These are phyloP conservation scores for Candida sonorensis DNA, from an alignment of 805 yeast genomes.

Conservation along the genomic window DNA sequence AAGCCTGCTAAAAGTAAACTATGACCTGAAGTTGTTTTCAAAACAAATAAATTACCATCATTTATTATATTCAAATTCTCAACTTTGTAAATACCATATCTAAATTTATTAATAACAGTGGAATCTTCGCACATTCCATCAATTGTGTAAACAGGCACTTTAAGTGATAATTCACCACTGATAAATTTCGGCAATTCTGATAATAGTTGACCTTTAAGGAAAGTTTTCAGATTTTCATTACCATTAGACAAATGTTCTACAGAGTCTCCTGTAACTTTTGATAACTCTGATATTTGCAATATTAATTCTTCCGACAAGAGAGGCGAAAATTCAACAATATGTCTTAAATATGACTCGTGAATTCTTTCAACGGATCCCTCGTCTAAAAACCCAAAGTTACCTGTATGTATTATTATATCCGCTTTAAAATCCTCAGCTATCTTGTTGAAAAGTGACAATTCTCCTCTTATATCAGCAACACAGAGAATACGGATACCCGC, in stretches of 20 bases:
- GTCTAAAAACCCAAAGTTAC: slow-evolving; percentile 77
- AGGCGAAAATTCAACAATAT: slow-evolving; percentile 61
- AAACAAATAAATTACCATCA: slow-evolving; percentile 41
- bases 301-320: slow-evolving; percentile 43
- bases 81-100: slow-evolving; percentile 43
- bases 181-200: slow-evolving; percentile 48
- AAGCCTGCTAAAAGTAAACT: slow-evolving; percentile 56
- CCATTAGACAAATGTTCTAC: slow-evolving; percentile 33
- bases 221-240: slow-evolving; percentile 29
- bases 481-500: slow-evolving; percentile 22
- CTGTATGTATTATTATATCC: slow-evolving; percentile 56
- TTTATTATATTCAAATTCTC: slow-evolving; percentile 58
- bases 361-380: slow-evolving; percentile 45
- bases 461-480: slow-evolving; percentile 53
- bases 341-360: slow-evolving; percentile 52
- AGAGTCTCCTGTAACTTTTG: slow-evolving; percentile 36
- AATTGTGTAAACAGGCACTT: slow-evolving; percentile 69
- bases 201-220: slow-evolving; percentile 31
- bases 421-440: slow-evolving; percentile 43
- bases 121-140: slow-evolving; percentile 76
- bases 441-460: slow-evolving; percentile 40
- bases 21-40: slow-evolving; percentile 35
- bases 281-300: slow-evolving; percentile 45
- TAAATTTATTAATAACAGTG: slow-evolving; percentile 54
- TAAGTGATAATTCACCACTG: slow-evolving; percentile 33